Percentiles rank a stretch among this genome's conserved stretches.
These are phyloP conservation scores for Alloascoidea africana DNA, from an alignment of 805 yeast species.

Conservation along the genomic window DNA sequence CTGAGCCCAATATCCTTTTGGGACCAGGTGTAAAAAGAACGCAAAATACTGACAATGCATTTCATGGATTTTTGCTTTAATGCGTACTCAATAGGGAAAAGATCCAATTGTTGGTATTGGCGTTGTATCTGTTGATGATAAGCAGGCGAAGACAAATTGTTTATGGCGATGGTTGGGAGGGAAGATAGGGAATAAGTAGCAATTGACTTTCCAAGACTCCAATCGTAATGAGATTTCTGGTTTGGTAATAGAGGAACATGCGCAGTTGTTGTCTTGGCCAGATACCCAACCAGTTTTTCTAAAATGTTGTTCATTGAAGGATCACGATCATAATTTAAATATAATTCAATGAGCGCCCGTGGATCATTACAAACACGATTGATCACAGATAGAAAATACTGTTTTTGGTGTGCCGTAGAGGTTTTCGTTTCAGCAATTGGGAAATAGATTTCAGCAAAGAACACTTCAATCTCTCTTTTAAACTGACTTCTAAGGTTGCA, in stretches of 20 bases:
- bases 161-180: constrained; percentile 63
- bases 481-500: constrained; percentile 76
- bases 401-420: constrained; percentile 84
- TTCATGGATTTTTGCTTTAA: constrained; percentile 69
- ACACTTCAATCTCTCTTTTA: constrained; percentile 87
- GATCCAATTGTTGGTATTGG: constrained; percentile 11
- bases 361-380: constrained; percentile 81
- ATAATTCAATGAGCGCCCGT: constrained; percentile 79
- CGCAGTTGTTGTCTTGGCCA: constrained; percentile 56
- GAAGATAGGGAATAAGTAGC: constrained; percentile 62
- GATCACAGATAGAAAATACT: constrained; percentile 70
- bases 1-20: constrained; percentile 35
- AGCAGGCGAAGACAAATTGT: constrained; percentile 42
- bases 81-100: constrained; percentile 68
- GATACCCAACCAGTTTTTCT: constrained; percentile 66
- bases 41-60: constrained; percentile 66
- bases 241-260: constrained; percentile 57
- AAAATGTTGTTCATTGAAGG: constrained; percentile 66
- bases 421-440: constrained; percentile 88
- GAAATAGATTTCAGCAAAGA: constrained; percentile 83
- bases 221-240: constrained; percentile 40
- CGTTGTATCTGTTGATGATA: constrained; percentile 8
- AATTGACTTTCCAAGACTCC: constrained; percentile 33
- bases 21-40: constrained; percentile 79
- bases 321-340: constrained; percentile 93